phyloP scores from a whole-genome alignment of 2,329 filamentous ascomycete genomes.

The Tolypocladium pustulatum region DNA sequence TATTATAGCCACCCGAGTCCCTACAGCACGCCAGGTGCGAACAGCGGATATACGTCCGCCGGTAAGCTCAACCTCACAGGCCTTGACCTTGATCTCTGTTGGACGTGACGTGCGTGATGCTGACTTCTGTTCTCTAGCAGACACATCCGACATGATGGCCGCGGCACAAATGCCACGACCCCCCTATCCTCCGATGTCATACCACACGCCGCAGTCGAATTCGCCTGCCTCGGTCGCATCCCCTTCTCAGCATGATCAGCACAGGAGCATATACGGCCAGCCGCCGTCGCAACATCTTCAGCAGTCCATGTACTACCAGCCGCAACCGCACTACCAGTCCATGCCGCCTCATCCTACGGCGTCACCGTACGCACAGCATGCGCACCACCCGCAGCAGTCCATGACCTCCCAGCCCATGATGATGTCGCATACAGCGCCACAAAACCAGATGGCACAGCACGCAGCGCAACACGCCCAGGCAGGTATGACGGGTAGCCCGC shows the following conservation, averaged over 20 bases:
- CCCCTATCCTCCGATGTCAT: constrained; percentile 77
- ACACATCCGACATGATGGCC: constrained; percentile 58
- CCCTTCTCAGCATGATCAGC: constrained; percentile 78
- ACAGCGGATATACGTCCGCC: constrained; percentile 77
- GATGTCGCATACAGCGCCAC: constrained; percentile 50
- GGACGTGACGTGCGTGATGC: constrained; percentile 5
- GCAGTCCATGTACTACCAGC: constrained; percentile 66
- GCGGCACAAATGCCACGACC: constrained; percentile 59
- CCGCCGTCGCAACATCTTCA: constrained; percentile 69
- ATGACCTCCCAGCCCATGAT: constrained; percentile 59
- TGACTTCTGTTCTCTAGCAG: constrained; percentile 21
- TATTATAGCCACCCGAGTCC: constrained; percentile 73
- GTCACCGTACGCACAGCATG: constrained; percentile 52
- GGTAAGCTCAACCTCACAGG: constrained; percentile 43
- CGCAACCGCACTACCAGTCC: constrained; percentile 52
- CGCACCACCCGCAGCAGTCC: constrained; percentile 37
- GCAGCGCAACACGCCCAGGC: constrained; percentile 42
- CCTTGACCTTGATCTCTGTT: constrained; percentile 1
- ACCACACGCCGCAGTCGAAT: constrained; percentile 91
- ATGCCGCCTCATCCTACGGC: constrained; percentile 53
- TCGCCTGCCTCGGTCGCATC: constrained; percentile 90
- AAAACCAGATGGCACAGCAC: constrained; percentile 50
- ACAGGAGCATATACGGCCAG: constrained; percentile 77
- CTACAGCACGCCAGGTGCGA: constrained; percentile 73
- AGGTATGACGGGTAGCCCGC: constrained; percentile 50